Evolutionary conservation across 495 filamentous ascomycete species (phyloP), one percentile per base, ranked within the genome.

Genomic region (Penicilliopsis zonata): DNA sequence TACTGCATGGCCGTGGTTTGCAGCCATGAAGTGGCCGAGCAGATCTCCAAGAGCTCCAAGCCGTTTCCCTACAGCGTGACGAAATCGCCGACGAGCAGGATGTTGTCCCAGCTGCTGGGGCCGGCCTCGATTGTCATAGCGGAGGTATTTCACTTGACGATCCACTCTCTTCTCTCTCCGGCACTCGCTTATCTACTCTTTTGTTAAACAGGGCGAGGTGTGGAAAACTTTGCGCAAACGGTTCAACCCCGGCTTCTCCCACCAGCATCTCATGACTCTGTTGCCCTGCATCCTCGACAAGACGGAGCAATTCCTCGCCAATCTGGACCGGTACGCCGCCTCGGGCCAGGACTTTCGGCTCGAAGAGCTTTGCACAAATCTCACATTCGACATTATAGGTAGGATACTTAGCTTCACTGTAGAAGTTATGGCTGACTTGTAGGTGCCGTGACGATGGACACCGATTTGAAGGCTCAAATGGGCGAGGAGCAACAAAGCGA

Each of bases 221-320:
- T 65, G 61, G 61, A 60, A 47, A 41, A 30, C 28, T 2, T 37
- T 51, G n/a, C 55, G 58, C 26, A 48, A 53, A 23, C 33, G 49
- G 2, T 63, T 63, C 35, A 52, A 57, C 12, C 50, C 57, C 1
- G 61, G 58, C 15, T 63, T 65, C 26, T 44, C 51, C 4, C 50
- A 45, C 7, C 40, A 36, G 18, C 54, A 65, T 19, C 49, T 65
- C 2, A 42, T 55, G 25, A 53, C 38, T 7, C 30, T 59, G 3
- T 31, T 63, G 15, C 57, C 57, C 4, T 34, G 34, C 9, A 47
- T 65, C 5, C 16, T 65, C 2, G 49, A 62, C 18, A 52, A 60
- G 32, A 45, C 52, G 17, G 27, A 38, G n/a, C 33, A 51, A 8
- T 63, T 60, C 30, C 16, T 41, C 9, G 28, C 40, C 9, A 42